Base-by-base conservation (phyloP, 2,329 filamentous ascomycete species). In the Trichothecium sympodiale region DNA sequence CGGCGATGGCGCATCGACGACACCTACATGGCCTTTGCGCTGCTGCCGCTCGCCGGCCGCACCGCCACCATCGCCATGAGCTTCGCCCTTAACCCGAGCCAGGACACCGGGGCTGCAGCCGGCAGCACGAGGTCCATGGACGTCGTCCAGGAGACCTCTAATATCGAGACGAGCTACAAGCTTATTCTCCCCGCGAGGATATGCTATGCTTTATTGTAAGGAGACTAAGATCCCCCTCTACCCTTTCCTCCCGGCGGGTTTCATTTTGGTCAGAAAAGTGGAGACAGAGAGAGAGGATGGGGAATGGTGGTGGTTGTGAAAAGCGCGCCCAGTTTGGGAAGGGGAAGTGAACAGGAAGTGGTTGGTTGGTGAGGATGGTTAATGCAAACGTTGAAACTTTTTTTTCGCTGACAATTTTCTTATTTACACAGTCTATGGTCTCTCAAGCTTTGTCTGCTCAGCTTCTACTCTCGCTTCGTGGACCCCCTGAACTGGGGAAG, bases 1-100 rank as follows among this genome's bases (percentile, higher is more conserved):
- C 50, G 52, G 1, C 46, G 34, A 14, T 55, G 52, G 52, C 52
- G 50, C 39, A 42, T 43, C 41, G 52, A 54, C 39, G 52, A 54
- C 33, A 45, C 50, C 23, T 55, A 53, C 44, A 54, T 55, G 49
- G 50, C 49, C 13, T 41, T 55, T 7, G 51, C 52, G 4, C 42
- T 54, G 5, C 30, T 54, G 1, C 52, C 52, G 12, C 50, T 54
- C 14, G 36, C 51, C 38, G 51, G 40, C 4, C 51, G 52, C 15
- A 47, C 50, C 1, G 10, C 41, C 9, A 47, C 46, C 29, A 54
- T 55, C 31, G 13, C 40, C 2, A 6, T 41, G 5, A 48, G 43
- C 20, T 54, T 53, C 29, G 9, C 34, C 4, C 49, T 54, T 23
- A 51, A 54, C 30, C 51, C 50, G 16, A 31, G 17, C 13, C 52